Evolutionary conservation across 495 filamentous ascomycete genomes (phyloP).

Genomic region (Penicillium angulare): DNA sequence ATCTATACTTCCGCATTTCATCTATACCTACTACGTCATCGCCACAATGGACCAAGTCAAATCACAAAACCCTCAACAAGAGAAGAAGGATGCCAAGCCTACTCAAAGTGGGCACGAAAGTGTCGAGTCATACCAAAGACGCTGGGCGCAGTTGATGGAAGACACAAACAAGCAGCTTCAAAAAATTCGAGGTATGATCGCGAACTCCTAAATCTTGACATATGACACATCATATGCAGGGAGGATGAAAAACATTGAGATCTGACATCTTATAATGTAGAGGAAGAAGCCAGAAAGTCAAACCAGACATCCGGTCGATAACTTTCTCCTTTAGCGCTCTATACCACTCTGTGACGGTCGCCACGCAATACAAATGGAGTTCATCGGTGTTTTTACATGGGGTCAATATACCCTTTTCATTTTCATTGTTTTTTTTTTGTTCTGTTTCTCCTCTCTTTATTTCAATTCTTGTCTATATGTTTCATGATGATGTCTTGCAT

Average conservation of each 20-base stretch:
- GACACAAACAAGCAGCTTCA: conserved; percentile 23
- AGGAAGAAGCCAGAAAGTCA: conserved; percentile 21
- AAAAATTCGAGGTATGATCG: conserved; percentile 24
- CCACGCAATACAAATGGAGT: neutral
- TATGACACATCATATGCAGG: conserved; percentile 19
- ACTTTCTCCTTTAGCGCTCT: neutral
- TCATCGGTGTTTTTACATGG: neutral
- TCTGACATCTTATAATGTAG: conserved; percentile 13
- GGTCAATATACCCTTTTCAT: neutral
- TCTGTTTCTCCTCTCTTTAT: neutral
- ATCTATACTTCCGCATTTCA: neutral
- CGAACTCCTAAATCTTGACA: neutral
- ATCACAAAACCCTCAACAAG: conserved; percentile 1
- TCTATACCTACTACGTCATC: neutral
- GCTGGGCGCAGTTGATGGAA: conserved; percentile 26
- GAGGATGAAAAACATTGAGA: neutral
- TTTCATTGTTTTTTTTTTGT: too few species aligned
- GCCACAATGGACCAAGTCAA: conserved; percentile 16
- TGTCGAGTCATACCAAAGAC: conserved; percentile 22
- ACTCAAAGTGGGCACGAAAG: conserved; percentile 1
- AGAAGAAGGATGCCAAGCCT: conserved; percentile 4
- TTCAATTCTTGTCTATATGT: conserved; percentile 1
- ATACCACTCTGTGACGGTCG: neutral
- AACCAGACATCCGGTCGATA: conserved; percentile 7
- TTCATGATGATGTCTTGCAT: neutral